phyloP scores from a whole-genome alignment of 352 stramenopile genomes.

The Phytophthora lateralis region DNA sequence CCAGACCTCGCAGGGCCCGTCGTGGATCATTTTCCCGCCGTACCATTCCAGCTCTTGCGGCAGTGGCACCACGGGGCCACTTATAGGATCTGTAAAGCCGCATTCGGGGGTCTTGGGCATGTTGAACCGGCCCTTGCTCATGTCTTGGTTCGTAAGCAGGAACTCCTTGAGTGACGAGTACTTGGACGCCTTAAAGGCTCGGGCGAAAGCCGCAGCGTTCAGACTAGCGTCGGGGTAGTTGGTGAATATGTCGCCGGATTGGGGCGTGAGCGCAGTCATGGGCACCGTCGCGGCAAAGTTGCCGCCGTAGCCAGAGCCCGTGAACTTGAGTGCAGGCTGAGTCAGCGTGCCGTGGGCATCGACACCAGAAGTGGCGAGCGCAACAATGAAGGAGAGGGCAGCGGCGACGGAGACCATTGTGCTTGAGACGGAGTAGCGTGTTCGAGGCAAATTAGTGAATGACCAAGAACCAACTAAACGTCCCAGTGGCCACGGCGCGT shows the following conservation, averaged over 20 bases:
- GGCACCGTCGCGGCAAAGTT: conserved; percentile 20
- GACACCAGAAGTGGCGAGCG: conserved; percentile 5
- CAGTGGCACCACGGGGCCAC: conserved; percentile 25
- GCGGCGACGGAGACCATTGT: conserved; percentile 10
- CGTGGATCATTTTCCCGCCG: conserved; percentile 40
- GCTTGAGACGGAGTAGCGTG: background rate
- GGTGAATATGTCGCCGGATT: conserved; percentile 15
- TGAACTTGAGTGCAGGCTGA: conserved; percentile 17
- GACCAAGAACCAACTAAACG: background rate
- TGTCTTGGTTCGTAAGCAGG: conserved; percentile 21
- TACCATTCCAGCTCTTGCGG: conserved; percentile 41
- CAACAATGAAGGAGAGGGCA: conserved; percentile 1
- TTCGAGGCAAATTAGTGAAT: conserved; percentile 15
- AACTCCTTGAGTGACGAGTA: conserved; percentile 27
- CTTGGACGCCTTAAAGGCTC: conserved; percentile 18
- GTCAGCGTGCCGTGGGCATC: conserved; percentile 17
- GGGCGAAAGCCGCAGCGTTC: conserved; percentile 19
- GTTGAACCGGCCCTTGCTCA: conserved; percentile 19
- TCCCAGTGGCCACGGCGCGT: background rate
- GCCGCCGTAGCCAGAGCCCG: conserved; percentile 15
- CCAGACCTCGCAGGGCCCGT: conserved; percentile 51
- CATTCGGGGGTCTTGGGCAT: conserved; percentile 35
- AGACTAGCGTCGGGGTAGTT: conserved; percentile 18
- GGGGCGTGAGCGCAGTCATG: conserved; percentile 14
- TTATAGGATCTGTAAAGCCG: conserved; percentile 35